Conservation (phyloP, 768 basidiomycete species). For the Lentinus brumalis region DNA sequence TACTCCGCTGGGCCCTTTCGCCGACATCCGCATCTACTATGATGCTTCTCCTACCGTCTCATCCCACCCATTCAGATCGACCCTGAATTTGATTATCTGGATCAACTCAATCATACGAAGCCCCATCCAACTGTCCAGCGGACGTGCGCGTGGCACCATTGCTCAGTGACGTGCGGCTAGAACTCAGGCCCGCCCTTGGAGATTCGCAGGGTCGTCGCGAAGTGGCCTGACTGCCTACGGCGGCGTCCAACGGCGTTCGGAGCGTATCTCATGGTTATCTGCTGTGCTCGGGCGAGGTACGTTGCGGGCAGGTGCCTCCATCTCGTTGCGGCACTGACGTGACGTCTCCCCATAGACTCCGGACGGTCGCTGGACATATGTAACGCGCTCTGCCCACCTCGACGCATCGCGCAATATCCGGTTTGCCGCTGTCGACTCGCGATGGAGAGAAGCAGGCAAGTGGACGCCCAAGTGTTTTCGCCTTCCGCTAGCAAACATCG, state of each 20-base stretch:
- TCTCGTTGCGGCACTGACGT: too few species aligned
- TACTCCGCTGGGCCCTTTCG: too few species aligned
- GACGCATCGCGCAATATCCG: background rate
- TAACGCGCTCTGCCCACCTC: background rate
- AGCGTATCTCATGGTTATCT: background rate
- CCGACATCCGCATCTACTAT: background rate
- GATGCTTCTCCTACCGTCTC: background rate
- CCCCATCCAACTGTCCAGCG: background rate
- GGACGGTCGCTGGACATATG: too few species aligned
- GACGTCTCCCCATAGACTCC: too few species aligned
- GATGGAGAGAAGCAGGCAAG: too few species aligned
- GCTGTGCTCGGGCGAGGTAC: background rate
- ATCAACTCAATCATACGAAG: constrained; percentile 2
- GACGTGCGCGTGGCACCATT: background rate
- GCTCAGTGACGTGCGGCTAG: background rate
- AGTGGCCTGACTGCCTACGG: background rate
- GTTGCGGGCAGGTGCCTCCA: too few species aligned
- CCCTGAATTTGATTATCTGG: constrained; percentile 16
- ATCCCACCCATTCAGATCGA: background rate
- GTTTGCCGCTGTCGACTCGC: too few species aligned
- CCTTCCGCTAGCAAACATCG: too few species aligned
- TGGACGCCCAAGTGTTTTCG: too few species aligned
- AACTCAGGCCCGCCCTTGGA: background rate
- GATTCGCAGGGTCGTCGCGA: background rate
- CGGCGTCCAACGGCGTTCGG: background rate